A percentile compares a stretch with the other conserved stretches of the same genome.
Conservation (phyloP, 495 filamentous ascomycete genomes). For the Podospora australis region DNA sequence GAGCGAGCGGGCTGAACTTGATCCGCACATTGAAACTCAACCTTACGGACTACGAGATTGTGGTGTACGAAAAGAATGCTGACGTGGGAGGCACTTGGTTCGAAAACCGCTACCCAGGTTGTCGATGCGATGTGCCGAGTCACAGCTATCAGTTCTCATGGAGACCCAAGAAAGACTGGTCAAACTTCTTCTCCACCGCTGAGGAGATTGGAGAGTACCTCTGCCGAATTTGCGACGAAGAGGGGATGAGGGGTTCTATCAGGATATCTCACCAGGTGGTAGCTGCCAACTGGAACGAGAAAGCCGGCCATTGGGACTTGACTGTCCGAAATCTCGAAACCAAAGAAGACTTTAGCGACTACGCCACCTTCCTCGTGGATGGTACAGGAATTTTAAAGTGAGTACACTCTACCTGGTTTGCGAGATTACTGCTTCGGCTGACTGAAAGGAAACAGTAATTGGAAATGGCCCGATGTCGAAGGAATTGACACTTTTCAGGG, state of each 20-base stretch:
- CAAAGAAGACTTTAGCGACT: conserved; percentile 38
- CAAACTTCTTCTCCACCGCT: conserved; percentile 50
- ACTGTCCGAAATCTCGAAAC: conserved; percentile 41
- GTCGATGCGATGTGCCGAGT: conserved; percentile 49
- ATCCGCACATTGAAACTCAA: conserved; percentile 37
- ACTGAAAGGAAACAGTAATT: conserved; percentile 38
- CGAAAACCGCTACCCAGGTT: conserved; percentile 53
- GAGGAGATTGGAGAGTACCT: conserved; percentile 57
- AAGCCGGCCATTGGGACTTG: conserved; percentile 44
- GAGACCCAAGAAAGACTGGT: conserved; percentile 52
- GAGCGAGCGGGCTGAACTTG: conserved; percentile 44
- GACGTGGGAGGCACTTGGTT: conserved; percentile 58
- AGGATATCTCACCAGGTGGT: conserved; percentile 37
- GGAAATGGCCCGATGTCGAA: conserved; percentile 55
- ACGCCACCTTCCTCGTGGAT: conserved; percentile 52
- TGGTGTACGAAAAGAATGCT: conserved; percentile 73
- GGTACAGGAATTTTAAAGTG: conserved; percentile 55
- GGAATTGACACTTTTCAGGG: conserved; percentile 45
- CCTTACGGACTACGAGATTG: conserved; percentile 45
- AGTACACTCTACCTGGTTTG: background rate
- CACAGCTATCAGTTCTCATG: conserved; percentile 53
- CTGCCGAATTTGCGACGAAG: conserved; percentile 46
- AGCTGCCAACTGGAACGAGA: conserved; percentile 37
- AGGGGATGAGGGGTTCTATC: conserved; percentile 47
- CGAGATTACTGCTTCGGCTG: conserved; percentile 5